Percentiles rank a stretch among this genome's conserved stretches.
phyloP scores from a whole-genome alignment of 2,329 filamentous ascomycete species.

The Pseudogymnoascus sp. region DNA sequence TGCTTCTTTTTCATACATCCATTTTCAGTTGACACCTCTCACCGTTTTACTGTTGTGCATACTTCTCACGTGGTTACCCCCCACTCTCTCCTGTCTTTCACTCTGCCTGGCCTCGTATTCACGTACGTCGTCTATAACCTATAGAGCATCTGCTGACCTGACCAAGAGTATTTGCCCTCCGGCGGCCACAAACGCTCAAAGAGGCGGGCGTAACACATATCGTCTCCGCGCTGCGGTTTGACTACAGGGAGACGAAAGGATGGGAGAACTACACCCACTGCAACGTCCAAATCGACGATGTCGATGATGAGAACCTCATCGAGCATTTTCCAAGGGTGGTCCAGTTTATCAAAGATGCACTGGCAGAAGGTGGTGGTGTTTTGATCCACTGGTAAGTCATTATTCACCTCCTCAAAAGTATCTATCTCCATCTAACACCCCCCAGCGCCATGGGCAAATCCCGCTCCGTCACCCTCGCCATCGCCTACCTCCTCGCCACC shows the following conservation, averaged over 20 bases:
- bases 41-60: background rate
- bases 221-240: slow-evolving; percentile 68
- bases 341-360: slow-evolving; percentile 71
- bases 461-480: slow-evolving; percentile 73
- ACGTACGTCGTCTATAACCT: background rate
- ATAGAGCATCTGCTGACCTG: background rate
- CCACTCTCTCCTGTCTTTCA: background rate
- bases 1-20: slow-evolving; percentile 11
- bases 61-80: background rate
- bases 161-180: slow-evolving; percentile 68
- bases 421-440: slow-evolving; percentile 12
- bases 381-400: slow-evolving; percentile 61
- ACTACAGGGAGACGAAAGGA: slow-evolving; percentile 44
- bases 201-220: slow-evolving; percentile 79
- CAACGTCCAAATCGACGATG: slow-evolving; percentile 79
- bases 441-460: slow-evolving; percentile 91
- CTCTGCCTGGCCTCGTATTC: background rate
- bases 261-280: slow-evolving; percentile 61
- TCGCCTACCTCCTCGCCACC: slow-evolving; percentile 76
- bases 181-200: slow-evolving; percentile 60
- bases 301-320: slow-evolving; percentile 80
- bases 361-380: slow-evolving; percentile 54
- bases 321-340: slow-evolving; percentile 72
- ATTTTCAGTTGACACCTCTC: background rate
- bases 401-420: slow-evolving; percentile 8